phyloP scores from a whole-genome alignment of 768 basidiomycete species.

The Mycena epipterygia region DNA sequence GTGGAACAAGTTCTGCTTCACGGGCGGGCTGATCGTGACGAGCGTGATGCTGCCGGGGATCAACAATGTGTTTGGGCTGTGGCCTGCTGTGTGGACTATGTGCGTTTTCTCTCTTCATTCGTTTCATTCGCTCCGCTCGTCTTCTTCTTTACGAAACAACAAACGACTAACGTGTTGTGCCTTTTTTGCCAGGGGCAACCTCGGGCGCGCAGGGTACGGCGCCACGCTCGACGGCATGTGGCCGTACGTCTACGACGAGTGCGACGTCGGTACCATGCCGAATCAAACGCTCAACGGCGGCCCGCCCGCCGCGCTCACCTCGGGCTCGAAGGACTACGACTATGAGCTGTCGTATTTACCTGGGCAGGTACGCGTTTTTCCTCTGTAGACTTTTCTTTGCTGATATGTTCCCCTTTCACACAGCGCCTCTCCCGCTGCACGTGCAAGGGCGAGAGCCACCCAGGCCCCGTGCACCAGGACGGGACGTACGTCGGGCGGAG shows the following conservation, averaged over 20 bases:
- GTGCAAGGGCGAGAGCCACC: constrained; percentile 69
- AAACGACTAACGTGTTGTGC: too few relatives aligned
- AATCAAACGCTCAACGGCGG: constrained; percentile 80
- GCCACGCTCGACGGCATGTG: constrained; percentile 69
- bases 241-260: constrained; percentile 79
- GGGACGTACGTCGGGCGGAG: constrained; percentile 65
- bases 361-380: too few relatives aligned
- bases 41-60: constrained; percentile 58
- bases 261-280: constrained; percentile 83
- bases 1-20: constrained; percentile 77
- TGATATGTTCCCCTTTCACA: too few relatives aligned
- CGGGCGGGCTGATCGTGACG: constrained; percentile 78
- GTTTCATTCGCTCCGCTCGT: too few relatives aligned
- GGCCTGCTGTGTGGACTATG: constrained; percentile 39
- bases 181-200: constrained; percentile 21
- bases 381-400: too few relatives aligned
- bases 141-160: too few relatives aligned
- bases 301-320: constrained; percentile 58
- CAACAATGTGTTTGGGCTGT: constrained; percentile 45
- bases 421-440: constrained; percentile 72
- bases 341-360: constrained; percentile 61
- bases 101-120: constrained; percentile 20
- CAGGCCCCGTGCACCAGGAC: constrained; percentile 61
- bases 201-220: constrained; percentile 67
- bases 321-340: constrained; percentile 57